phyloP scores from a whole-genome alignment of 2,329 filamentous ascomycete genomes.

The Fusarium agapanthi region DNA sequence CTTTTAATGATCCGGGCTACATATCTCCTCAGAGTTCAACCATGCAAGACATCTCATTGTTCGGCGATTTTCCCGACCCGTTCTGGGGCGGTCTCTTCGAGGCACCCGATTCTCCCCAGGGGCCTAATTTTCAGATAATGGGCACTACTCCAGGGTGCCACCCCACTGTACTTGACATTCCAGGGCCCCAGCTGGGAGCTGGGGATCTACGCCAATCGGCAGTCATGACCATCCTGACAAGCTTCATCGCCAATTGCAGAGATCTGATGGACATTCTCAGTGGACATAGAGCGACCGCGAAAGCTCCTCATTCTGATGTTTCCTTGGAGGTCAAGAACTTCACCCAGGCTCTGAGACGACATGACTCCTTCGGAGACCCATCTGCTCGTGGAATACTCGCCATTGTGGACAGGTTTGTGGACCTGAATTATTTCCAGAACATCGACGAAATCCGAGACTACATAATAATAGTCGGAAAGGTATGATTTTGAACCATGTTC shows the following conservation, averaged over 20 bases:
- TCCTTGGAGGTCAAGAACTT: accelerated
- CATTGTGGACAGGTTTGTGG: not conserved
- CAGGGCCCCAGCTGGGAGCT: accelerated
- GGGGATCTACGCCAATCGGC: not conserved
- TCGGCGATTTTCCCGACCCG: accelerated
- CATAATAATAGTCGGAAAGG: not conserved
- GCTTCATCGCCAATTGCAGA: not conserved
- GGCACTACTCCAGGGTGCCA: accelerated
- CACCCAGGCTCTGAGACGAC: accelerated
- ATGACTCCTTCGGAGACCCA: accelerated
- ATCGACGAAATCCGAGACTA: not conserved
- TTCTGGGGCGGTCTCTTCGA: not conserved
- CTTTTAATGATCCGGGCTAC: accelerated
- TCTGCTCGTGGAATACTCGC: not conserved
- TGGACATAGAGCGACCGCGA: accelerated
- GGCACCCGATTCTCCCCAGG: accelerated
- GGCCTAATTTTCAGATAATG: not conserved
- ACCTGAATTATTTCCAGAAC: not conserved
- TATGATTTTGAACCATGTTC: accelerated
- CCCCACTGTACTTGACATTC: accelerated
- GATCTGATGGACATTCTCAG: not conserved
- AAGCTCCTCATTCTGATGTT: accelerated
- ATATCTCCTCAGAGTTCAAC: accelerated
- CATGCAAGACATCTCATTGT: not conserved
- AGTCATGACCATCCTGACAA: not conserved